Evolutionary conservation across 2,329 filamentous ascomycete species (phyloP).

Genomic region (Trichoderma sp.): DNA sequence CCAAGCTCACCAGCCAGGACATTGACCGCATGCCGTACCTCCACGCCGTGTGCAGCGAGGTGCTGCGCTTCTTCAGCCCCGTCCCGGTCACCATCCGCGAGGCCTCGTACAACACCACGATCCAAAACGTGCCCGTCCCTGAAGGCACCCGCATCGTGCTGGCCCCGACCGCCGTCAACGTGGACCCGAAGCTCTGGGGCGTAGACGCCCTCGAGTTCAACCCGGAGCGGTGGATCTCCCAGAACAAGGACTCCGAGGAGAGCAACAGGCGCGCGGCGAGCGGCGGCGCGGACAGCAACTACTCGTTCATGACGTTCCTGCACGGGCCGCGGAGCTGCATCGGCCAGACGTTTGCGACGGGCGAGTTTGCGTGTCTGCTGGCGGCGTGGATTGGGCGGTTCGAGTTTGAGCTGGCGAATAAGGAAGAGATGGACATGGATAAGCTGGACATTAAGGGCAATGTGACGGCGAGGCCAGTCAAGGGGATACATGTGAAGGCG

Average conservation of each 20-base stretch:
- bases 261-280: conserved; percentile 53
- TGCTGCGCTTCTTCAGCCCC: conserved; percentile 72
- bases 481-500: conserved; percentile 71
- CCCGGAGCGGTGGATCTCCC: conserved; percentile 73
- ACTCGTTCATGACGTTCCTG: conserved; percentile 78
- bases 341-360: conserved; percentile 76
- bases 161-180: conserved; percentile 70
- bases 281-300: conserved; percentile 77
- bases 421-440: conserved; percentile 66
- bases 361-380: conserved; percentile 83
- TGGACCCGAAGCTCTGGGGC: conserved; percentile 72
- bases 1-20: conserved; percentile 48
- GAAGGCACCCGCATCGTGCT: conserved; percentile 72
- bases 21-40: conserved; percentile 79
- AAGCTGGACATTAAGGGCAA: conserved; percentile 69
- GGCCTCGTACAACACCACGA: conserved; percentile 64
- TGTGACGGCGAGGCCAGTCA: conserved; percentile 72
- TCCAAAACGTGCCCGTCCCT: conserved; percentile 68
- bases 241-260: conserved; percentile 39
- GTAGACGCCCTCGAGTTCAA: conserved; percentile 73
- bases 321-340: conserved; percentile 88
- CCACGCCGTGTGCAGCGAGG: conserved; percentile 77
- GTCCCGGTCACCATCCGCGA: conserved; percentile 72
- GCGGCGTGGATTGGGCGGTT: conserved; percentile 79
- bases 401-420: conserved; percentile 60